phyloP scores from a whole-genome alignment of 257 asterid species.

The Striga asiatica region DNA sequence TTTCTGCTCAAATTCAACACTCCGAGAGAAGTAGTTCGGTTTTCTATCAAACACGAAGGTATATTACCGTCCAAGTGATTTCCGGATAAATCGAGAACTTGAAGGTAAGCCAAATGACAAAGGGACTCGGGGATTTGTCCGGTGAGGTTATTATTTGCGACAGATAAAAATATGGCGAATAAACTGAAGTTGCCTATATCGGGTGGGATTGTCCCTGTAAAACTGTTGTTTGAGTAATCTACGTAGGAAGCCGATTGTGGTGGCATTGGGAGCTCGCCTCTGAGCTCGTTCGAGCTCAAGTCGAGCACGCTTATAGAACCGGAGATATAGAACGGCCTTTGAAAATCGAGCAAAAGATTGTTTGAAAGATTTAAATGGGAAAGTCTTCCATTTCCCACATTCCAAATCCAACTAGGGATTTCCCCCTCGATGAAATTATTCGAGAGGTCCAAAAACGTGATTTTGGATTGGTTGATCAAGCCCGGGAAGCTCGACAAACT shows the following conservation, averaged over 20 bases:
- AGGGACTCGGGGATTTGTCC: conserved; percentile 34
- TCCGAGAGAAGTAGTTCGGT: neutral
- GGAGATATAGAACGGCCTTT: conserved; percentile 21
- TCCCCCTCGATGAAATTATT: conserved; percentile 29
- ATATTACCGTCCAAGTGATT: conserved; percentile 27
- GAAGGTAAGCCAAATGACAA: conserved; percentile 24
- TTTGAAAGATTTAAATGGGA: conserved; percentile 28
- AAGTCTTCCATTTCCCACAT: conserved; percentile 14
- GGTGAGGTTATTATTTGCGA: conserved; percentile 24
- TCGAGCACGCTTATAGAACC: conserved; percentile 17
- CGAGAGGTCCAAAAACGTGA: conserved; percentile 25
- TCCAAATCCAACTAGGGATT: conserved; percentile 57
- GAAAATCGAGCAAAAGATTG: conserved; percentile 24
- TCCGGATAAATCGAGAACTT: conserved; percentile 35
- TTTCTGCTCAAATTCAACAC: conserved; percentile 35
- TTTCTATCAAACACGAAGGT: conserved; percentile 28
- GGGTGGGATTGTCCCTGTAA: conserved; percentile 21
- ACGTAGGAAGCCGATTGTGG: conserved; percentile 21
- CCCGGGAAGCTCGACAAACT: conserved; percentile 29
- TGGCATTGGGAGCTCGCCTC: conserved; percentile 28
- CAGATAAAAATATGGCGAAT: conserved; percentile 18
- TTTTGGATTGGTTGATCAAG: conserved; percentile 13
- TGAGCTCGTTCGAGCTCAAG: conserved; percentile 24
- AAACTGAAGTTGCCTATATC: conserved; percentile 2
- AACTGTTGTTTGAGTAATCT: conserved; percentile 34